Percentiles rank a stretch among this genome's conserved stretches.
Conservation (phyloP, 495 filamentous ascomycete genomes). For the Talaromyces trachyspermus region DNA sequence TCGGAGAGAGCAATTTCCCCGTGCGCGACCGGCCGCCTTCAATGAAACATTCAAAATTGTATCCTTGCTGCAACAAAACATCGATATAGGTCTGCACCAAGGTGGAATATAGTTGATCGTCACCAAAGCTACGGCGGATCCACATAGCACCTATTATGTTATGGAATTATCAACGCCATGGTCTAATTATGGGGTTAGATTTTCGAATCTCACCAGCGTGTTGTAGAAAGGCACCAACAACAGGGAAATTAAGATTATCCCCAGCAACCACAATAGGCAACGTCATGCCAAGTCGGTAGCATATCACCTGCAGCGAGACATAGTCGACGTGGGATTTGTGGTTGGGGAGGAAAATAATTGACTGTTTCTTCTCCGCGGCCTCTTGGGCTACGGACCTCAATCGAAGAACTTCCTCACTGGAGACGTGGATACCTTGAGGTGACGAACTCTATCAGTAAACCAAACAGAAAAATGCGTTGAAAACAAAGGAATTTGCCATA, state of each 20-base stretch:
- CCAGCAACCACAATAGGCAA: constrained; percentile 92
- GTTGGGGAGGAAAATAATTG: constrained; percentile 91
- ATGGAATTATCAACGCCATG: neutral
- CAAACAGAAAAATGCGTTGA: neutral
- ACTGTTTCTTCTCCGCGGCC: constrained; percentile 81
- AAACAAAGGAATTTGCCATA: constrained; percentile 3
- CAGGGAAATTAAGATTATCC: constrained; percentile 90
- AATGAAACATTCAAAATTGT: constrained; percentile 94
- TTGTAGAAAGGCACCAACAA: constrained; percentile 84
- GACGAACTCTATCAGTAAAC: constrained; percentile 1
- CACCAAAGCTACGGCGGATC: constrained; percentile 87
- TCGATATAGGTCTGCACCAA: constrained; percentile 95
- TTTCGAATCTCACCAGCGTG: constrained; percentile 58
- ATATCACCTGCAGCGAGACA: constrained; percentile 86
- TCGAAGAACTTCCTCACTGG: constrained; percentile 82
- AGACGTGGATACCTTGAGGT: constrained; percentile 71
- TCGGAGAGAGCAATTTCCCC: constrained; percentile 86
- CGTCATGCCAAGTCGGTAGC: constrained; percentile 82
- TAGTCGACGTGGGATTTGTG: constrained; percentile 96
- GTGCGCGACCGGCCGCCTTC: constrained; percentile 90
- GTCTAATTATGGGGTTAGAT: no score
- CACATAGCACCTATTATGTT: constrained; percentile 72
- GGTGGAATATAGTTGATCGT: constrained; percentile 82
- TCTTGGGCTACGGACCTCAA: constrained; percentile 72
- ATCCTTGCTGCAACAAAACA: constrained; percentile 79